Evolutionary conservation across 2,329 filamentous ascomycete genomes (phyloP).

Genomic region (Drechslerella coelobrocha): DNA sequence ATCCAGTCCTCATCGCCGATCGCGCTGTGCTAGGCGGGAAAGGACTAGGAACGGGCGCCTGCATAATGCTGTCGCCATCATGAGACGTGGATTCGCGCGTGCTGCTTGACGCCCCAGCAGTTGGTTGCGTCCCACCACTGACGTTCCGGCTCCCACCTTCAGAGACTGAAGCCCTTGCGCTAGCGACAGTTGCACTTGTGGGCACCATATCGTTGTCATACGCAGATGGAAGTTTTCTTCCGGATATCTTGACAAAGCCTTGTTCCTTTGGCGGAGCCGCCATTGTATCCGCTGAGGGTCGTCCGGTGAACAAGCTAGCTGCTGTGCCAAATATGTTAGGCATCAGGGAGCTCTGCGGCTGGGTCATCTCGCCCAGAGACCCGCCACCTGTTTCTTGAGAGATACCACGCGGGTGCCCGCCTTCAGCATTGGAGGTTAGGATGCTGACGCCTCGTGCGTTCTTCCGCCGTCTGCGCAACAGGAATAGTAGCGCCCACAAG

Average conservation of each 20-base stretch:
- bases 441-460: slow-evolving; percentile 19
- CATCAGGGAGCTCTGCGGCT: slow-evolving; percentile 36
- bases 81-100: slow-evolving; percentile 21
- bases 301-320: slow-evolving; percentile 24
- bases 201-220: slow-evolving; percentile 47
- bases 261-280: slow-evolving; percentile 23
- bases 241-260: slow-evolving; percentile 43
- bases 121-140: slow-evolving; percentile 39
- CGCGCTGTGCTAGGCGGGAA: slow-evolving; percentile 27
- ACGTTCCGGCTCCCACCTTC: slow-evolving; percentile 43
- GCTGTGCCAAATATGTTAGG: slow-evolving; percentile 24
- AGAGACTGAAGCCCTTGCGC: slow-evolving; percentile 39
- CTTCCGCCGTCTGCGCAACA: slow-evolving; percentile 27
- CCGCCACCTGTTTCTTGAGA: slow-evolving; percentile 35
- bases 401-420: slow-evolving; percentile 31
- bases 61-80: slow-evolving; percentile 35
- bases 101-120: slow-evolving; percentile 19
- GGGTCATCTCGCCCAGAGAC: slow-evolving; percentile 40
- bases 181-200: slow-evolving; percentile 30
- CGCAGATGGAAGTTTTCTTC: slow-evolving; percentile 45
- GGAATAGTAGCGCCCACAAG: slow-evolving; percentile 43
- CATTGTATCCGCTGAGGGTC: slow-evolving; percentile 29
- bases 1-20: slow-evolving; percentile 40
- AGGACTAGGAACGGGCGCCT: slow-evolving; percentile 12
- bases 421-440: slow-evolving; percentile 8